phyloP scores from a whole-genome alignment of 805 yeast species.

The Grigorovia jiainica region DNA sequence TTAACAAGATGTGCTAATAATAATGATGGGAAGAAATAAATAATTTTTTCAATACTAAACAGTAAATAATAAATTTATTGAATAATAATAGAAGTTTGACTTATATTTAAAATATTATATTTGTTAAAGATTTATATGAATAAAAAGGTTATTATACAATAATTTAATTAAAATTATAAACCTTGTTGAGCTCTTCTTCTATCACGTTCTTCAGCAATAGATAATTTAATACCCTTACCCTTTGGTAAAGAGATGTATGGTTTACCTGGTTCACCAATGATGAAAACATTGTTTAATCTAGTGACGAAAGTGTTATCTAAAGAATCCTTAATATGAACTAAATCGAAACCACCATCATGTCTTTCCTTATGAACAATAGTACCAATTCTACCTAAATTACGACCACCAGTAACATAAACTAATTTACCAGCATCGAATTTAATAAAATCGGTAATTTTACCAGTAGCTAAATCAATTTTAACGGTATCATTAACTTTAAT shows the following conservation, averaged over 20 bases:
- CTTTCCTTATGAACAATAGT: slow-evolving; percentile 91
- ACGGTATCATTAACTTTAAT: slow-evolving; percentile 97
- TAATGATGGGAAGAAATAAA: too few species aligned
- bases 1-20: too few species aligned
- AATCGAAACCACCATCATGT: slow-evolving; percentile 97
- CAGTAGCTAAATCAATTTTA: slow-evolving; percentile 91
- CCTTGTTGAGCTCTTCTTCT: slow-evolving; percentile 84
- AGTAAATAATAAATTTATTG: not conserved
- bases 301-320: slow-evolving; percentile 93
- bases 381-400: slow-evolving; percentile 98
- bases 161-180: slow-evolving; percentile 31
- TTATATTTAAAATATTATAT: not conserved
- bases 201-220: slow-evolving; percentile 97
- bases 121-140: slow-evolving; percentile 1
- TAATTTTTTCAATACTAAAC: too few species aligned
- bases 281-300: slow-evolving; percentile 87
- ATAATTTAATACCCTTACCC: slow-evolving; percentile 97
- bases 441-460: slow-evolving; percentile 84
- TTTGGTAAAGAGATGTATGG: slow-evolving; percentile 92
- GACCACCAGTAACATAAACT: slow-evolving; percentile 95
- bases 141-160: slow-evolving; percentile 1
- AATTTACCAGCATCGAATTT: slow-evolving; percentile 88
- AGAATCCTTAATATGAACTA: slow-evolving; percentile 92
- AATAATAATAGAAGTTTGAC: not conserved
- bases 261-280: slow-evolving; percentile 92